Base-by-base conservation (phyloP, 2,329 filamentous ascomycete genomes). In the Hirsutella minnesotensis region DNA sequence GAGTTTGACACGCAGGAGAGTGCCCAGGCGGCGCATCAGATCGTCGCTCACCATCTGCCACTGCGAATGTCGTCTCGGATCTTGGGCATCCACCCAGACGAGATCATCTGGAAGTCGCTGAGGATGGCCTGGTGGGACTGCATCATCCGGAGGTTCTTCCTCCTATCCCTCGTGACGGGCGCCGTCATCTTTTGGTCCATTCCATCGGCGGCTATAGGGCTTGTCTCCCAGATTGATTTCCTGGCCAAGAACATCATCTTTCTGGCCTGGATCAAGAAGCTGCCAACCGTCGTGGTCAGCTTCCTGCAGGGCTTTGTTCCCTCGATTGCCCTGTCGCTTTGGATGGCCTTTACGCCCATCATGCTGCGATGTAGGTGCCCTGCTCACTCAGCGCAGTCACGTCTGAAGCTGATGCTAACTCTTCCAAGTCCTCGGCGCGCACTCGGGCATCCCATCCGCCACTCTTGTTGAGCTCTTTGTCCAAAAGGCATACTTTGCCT, bases 401-500 rank as follows among this genome's bases (percentile, higher is more conserved):
- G 18, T 18, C 13, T 4, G 12, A 8, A 15, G 12, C 22, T 18
- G 2, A 15, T 42, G 31, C 52, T 54, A 39, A 57, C 33, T 10
- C 21, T 3, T 13, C 15, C 2, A 9, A 82, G 75, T 85, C 39
- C 84, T 86, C 57, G 89, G 88, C 44, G 86, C 80, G 53, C 62
- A 83, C 38, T 76, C 84, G 37, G 92, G 92, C 43, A 85, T 85
- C 47, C 86, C 88, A 1, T 92, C 86, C 1, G 62, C 78, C 7
- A 82, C 87, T 1, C 75, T 83, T 10, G 80, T 94, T 15, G 92
- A 98, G 61, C 69, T 96, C 9, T 88, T 87, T 45, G 88, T 86
- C 0, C 87, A 96, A 58, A 92, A 89, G 55, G 84, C 79, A 52
- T 96, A 94, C 69, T 98, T 95, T 56, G 78, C 75, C 38, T 94